Conservation (phyloP, 2,329 filamentous ascomycete species). For the Neurospora sp. region DNA sequence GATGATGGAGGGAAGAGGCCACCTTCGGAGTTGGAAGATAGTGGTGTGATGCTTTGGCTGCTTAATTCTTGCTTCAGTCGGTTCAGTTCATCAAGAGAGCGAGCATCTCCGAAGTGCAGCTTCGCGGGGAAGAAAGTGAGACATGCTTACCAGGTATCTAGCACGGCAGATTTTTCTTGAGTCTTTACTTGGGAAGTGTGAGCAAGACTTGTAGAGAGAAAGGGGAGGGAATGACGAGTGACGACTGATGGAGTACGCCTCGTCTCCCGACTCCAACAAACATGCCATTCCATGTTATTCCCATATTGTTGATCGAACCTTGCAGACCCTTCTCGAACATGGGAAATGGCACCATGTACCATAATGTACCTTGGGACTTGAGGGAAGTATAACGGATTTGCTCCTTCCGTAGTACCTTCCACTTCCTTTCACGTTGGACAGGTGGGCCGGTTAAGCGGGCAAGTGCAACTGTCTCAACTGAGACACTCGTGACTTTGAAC, state of each 20-base stretch:
- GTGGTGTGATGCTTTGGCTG: background rate
- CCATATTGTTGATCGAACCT: background rate
- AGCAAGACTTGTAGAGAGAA: background rate
- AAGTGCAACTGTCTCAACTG: background rate
- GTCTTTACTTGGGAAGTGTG: background rate
- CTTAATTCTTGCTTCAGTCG: background rate
- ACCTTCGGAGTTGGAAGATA: background rate
- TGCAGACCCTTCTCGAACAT: background rate
- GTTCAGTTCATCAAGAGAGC: background rate
- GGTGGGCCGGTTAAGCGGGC: background rate
- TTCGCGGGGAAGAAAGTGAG: background rate
- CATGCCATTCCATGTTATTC: background rate
- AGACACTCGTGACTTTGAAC: background rate
- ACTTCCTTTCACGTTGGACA: background rate
- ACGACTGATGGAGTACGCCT: background rate
- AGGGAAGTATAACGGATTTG: background rate
- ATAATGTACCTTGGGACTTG: background rate
- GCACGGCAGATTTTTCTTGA: background rate
- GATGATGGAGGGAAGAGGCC: background rate
- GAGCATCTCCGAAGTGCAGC: background rate
- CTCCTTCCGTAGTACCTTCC: background rate
- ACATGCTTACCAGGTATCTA: background rate
- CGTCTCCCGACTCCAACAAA: background rate
- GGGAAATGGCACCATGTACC: background rate
- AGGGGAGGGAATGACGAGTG: background rate